Base-by-base conservation (phyloP, 139 green algal genomes). In the Chlamydomonas eustigma region DNA sequence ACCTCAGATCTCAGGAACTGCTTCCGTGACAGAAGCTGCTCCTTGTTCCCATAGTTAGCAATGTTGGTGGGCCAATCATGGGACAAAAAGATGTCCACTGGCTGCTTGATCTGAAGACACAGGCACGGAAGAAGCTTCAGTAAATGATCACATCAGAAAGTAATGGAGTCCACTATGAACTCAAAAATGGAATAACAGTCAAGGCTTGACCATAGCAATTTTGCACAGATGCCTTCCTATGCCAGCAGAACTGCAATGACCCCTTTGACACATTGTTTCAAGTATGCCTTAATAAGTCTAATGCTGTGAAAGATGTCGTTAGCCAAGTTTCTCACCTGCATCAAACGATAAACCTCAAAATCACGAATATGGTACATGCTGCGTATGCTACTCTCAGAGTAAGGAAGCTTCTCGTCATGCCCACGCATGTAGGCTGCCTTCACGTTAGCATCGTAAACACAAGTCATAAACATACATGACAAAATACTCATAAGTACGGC, bases 1-100 rank as follows among this genome's bases (percentile, higher is more conserved):
- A 96, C 90, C 82, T 98, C 94, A 22, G 76, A 39, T 2, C 50
- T 58, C 63, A 99, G 86, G 82, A 94, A 97, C 1, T 82, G 71
- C 81, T 99, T 99, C 1, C 75, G 79, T 1, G 81, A 65, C 30
- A 98, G 81, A 39, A 99, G 91, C 63, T 64, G 33, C 3, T 5
- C 44, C 25, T 78, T 83, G 86, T 98, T 80, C 31, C 96, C 96
- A 74, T 95, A 88, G 6, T 84, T 65, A 0, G 85, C 87, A 37
- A 99, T 93, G 67, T 89, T 87, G 25, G 84, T 76, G 4, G 96
- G 96, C 96, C 96, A 99, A 86, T 99, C 96, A 88, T 99, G 96
- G 0, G 87, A 95, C 3, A 99, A 78, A 64, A 98, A 97, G 0
- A 98, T 79, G 77, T 98, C 93, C 51, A 97, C 34, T 2, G 79